phyloP scores from a whole-genome alignment of 495 filamentous ascomycete genomes.

The Penicillium pulvis region DNA sequence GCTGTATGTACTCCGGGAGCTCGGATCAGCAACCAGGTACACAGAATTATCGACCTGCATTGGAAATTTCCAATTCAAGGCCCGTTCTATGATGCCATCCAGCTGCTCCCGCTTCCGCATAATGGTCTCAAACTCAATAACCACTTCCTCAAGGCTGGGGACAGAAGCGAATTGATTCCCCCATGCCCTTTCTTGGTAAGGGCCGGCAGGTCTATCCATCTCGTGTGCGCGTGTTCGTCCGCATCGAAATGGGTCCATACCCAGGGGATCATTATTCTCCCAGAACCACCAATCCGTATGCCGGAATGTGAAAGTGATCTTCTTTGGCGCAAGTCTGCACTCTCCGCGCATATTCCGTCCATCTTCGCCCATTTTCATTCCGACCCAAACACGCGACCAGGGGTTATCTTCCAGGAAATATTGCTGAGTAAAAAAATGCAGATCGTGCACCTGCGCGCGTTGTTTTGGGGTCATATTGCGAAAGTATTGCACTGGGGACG shows the following conservation, averaged over 20 bases:
- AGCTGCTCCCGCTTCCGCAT: constrained; percentile 20
- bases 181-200: not conserved
- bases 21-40: constrained; percentile 11
- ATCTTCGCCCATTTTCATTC: not conserved
- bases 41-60: constrained; percentile 4
- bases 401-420: constrained; percentile 14
- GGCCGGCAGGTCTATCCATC: constrained; percentile 6
- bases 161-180: constrained; percentile 3
- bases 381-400: not conserved
- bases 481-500: constrained; percentile 12
- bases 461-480: constrained; percentile 2
- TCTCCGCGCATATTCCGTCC: not conserved
- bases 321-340: constrained; percentile 15
- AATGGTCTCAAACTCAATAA: constrained; percentile 21
- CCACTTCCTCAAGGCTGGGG: constrained; percentile 13
- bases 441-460: constrained; percentile 11
- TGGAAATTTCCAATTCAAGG: constrained; percentile 17
- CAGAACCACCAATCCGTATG: constrained; percentile 22
- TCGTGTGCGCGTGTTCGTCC: constrained; percentile 11
- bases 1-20: constrained; percentile 10
- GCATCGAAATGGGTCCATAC: constrained; percentile 17
- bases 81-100: constrained; percentile 12
- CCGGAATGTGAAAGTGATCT: constrained; percentile 18
- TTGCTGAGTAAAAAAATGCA: constrained; percentile 19
- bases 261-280: constrained; percentile 18